Evolutionary conservation across 2,329 filamentous ascomycete species (phyloP).

Genomic region (Monilinia fructicola): DNA sequence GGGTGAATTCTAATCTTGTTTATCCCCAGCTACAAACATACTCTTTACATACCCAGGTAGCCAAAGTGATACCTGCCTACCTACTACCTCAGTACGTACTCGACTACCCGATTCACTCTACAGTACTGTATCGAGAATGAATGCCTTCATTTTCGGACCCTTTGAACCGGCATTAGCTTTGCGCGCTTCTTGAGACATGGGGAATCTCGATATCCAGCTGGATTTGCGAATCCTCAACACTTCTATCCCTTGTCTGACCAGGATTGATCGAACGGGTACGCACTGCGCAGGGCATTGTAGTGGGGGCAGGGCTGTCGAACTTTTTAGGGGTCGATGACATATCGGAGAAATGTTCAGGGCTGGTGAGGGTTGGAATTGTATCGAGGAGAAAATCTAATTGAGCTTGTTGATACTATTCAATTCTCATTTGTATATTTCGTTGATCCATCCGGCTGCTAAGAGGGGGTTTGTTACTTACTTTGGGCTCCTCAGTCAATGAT

Average conservation of each 20-base stretch:
- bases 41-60: no score
- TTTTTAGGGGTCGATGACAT: not conserved
- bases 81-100: no score
- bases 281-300: constrained; percentile 2
- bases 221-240: constrained; percentile 9
- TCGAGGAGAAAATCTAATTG: not conserved
- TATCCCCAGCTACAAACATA: no score
- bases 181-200: constrained; percentile 16
- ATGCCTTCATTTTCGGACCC: not conserved
- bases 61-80: no score
- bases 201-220: not conserved
- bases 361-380: not conserved
- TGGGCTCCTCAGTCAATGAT: not conserved
- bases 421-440: not conserved
- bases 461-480: not conserved
- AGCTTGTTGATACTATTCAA: not conserved
- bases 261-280: constrained; percentile 3
- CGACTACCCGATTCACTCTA: no score
- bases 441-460: not conserved
- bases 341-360: not conserved
- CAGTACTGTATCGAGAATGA: no score
- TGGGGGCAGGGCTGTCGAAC: not conserved
- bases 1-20: no score
- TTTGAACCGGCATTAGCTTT: not conserved
- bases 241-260: constrained; percentile 10